Conservation (phyloP, 306 rosid species). For the Ceratonia siliqua region DNA sequence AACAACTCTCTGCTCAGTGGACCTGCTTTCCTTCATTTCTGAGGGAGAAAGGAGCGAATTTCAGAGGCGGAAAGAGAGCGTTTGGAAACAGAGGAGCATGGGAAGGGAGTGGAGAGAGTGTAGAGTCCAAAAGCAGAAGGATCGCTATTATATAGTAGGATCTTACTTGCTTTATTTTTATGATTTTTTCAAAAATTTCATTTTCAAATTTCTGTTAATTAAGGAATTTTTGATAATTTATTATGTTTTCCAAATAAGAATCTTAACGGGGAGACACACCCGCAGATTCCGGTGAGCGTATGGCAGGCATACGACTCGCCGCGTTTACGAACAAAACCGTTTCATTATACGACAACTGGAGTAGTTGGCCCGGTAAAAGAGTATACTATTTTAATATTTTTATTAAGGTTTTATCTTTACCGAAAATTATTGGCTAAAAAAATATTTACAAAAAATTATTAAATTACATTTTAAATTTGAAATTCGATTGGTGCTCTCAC, state of each 20-base stretch:
- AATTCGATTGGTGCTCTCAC: no score
- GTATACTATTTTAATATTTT: no score
- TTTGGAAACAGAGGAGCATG: not conserved
- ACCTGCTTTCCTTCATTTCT: slow-evolving; percentile 20
- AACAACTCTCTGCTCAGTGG: slow-evolving; percentile 33
- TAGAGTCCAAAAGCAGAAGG: not conserved
- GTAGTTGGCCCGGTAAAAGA: slow-evolving; percentile 10
- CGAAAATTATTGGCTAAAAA: no score
- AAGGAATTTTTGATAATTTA: not conserved
- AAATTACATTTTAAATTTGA: no score
- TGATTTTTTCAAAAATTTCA: not conserved
- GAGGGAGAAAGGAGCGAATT: not conserved
- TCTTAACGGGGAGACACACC: not conserved
- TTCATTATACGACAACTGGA: not conserved
- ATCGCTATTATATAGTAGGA: not conserved
- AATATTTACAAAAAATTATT: no score
- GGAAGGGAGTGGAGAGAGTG: not conserved
- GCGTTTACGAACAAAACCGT: slow-evolving; percentile 8
- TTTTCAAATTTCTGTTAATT: not conserved
- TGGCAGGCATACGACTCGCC: slow-evolving; percentile 34
- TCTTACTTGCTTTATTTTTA: not conserved
- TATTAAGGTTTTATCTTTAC: no score
- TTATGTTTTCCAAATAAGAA: not conserved
- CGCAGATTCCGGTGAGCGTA: slow-evolving; percentile 25
- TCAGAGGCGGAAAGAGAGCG: not conserved